Base-by-base conservation (phyloP, 805 yeast genomes). In the Metschnikowia orientalis region DNA sequence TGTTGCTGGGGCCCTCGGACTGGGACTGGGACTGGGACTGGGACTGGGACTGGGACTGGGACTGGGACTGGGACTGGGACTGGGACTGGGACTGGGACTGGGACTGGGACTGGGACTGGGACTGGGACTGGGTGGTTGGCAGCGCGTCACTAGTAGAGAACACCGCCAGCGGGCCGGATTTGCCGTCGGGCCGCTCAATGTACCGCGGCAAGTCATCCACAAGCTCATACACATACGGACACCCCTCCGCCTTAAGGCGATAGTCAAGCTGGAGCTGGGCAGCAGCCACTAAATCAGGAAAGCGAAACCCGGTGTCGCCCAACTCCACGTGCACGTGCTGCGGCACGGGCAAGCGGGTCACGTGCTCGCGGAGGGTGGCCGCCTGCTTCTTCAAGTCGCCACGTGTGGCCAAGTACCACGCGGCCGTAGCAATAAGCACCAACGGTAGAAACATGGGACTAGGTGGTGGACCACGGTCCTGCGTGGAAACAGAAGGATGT, bases 261-360 rank as follows among this genome's bases (percentile, higher is more conserved):
- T 29, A 30, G 32, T 64, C 58, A 5, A 63, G 32, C 44, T 67
- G 71, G 1, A 37, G 8, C 34, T 65, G 69, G 4, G 59, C 40
- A 4, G 71, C 87, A 26, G 65, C 65, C 2, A 69, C 72, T 12
- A 87, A 49, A 52, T 87, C 95, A 0, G 90, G 89, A 44, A 79
- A 78, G 11, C 59, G 54, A 42, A 77, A 67, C 1, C 72, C 73
- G 8, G 67, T 42, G 38, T 63, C 62, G 6, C 61, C 61, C 37
- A 53, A 53, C 25, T 41, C 44, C 14, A 63, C 34, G 25, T 45
- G 33, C 7, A 63, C 40, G 4, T 52, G 54, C 15, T 60, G 48
- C 7, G 42, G 32, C 8, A 53, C 42, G 2, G 39, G 18, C 20
- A 42, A 34, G 23, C 30, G 30, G 16, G 31, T 28, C 23, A 39